phyloP scores from a whole-genome alignment of 116 monocot species.

The Papilionanthe hybrid region DNA sequence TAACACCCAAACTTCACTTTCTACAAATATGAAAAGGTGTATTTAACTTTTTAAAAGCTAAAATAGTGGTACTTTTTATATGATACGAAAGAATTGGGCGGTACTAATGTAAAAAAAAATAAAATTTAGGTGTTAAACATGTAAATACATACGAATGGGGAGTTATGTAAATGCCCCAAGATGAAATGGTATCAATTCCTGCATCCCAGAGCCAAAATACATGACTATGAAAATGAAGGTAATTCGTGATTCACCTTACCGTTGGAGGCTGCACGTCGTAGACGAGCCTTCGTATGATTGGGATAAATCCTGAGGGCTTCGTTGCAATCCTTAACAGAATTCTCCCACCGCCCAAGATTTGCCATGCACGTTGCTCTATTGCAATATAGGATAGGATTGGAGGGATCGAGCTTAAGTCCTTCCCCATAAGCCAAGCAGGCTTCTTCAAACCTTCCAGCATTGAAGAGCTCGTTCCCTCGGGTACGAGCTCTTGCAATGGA shows the following conservation, averaged over 20 bases:
- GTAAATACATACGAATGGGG: no score
- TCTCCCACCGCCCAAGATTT: constrained; percentile 75
- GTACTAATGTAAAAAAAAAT: no score
- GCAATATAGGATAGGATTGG: constrained; percentile 67
- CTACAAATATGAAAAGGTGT: no score
- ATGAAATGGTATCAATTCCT: no score
- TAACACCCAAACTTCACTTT: no score
- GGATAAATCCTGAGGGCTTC: constrained; percentile 66
- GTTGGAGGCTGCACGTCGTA: constrained; percentile 71
- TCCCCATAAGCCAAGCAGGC: constrained; percentile 74
- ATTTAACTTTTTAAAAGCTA: no score
- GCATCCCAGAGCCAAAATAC: no score
- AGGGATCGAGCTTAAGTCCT: constrained; percentile 65
- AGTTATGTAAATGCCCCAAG: no score
- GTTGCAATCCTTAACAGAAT: constrained; percentile 67
- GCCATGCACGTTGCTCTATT: constrained; percentile 79
- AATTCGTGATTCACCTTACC: constrained; percentile 42
- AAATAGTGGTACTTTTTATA: no score
- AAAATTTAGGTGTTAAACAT: no score
- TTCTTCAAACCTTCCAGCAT: constrained; percentile 47
- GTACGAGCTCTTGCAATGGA: constrained; percentile 48
- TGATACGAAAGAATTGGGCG: no score
- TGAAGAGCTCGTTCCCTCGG: constrained; percentile 70
- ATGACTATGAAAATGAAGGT: no score
- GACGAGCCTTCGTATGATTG: constrained; percentile 73